These are phyloP conservation scores for Microcera coccophila DNA, from an alignment of 2,329 filamentous ascomycete genomes.

Conservation along the genomic window DNA sequence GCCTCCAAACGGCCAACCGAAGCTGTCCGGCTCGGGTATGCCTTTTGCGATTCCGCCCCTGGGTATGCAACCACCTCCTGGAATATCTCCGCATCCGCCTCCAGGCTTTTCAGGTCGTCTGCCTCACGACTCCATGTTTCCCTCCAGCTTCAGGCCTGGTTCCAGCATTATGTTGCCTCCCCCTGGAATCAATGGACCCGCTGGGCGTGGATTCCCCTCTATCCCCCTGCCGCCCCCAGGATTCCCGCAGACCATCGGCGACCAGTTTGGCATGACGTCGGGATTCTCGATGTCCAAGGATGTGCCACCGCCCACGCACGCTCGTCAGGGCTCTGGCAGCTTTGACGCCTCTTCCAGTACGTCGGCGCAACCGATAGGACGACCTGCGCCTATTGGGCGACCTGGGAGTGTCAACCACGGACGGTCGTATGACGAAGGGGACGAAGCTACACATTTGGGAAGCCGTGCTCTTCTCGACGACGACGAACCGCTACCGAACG, in stretches of 20 bases:
- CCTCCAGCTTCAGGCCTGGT: conserved; percentile 44
- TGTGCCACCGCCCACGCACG: conserved; percentile 51
- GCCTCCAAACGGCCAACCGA: conserved; percentile 44
- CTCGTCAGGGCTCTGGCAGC: conserved; percentile 69
- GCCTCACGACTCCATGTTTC: conserved; percentile 49
- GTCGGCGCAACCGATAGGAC: conserved; percentile 68
- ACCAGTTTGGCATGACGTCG: conserved; percentile 31
- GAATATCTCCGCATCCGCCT: conserved; percentile 35
- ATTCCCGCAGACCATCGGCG: conserved; percentile 29
- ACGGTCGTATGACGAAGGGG: conserved; percentile 51
- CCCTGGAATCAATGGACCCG: conserved; percentile 47
- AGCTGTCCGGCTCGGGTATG: conserved; percentile 39
- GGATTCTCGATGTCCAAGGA: conserved; percentile 34
- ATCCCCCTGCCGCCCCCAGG: conserved; percentile 36
- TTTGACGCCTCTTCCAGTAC: conserved; percentile 54
- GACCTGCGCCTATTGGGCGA: conserved; percentile 82
- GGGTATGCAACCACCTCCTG: conserved; percentile 47
- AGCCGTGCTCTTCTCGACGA: conserved; percentile 86
- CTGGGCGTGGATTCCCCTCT: conserved; percentile 42
- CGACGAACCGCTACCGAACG: conserved; percentile 50
- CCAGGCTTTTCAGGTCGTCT: conserved; percentile 56
- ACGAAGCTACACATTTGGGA: conserved; percentile 76
- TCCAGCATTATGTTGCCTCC: conserved; percentile 48
- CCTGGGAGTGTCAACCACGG: conserved; percentile 68
- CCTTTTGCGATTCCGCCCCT: conserved; percentile 54